Conservation (phyloP, 2,329 filamentous ascomycete species). For the Graphilbum ipis-grandicollis region DNA sequence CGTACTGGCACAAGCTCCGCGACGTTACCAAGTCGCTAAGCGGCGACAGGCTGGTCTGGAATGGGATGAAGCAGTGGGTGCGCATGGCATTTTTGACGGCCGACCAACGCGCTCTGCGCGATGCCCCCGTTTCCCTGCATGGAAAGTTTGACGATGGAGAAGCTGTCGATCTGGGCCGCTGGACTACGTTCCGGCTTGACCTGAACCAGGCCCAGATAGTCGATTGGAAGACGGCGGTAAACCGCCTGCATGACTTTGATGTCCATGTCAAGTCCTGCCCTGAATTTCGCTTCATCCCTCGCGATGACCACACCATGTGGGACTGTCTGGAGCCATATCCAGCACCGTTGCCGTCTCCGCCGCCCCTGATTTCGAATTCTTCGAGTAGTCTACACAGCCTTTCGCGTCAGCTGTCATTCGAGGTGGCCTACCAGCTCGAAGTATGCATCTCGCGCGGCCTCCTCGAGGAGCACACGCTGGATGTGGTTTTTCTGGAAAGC, state of each 20-base stretch:
- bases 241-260: slow-evolving; percentile 55
- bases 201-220: slow-evolving; percentile 12
- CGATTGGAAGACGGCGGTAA: slow-evolving; percentile 24
- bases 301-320: slow-evolving; percentile 10
- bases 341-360: not conserved
- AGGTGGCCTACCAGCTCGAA: slow-evolving; percentile 78
- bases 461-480: slow-evolving; percentile 61
- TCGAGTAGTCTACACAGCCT: slow-evolving; percentile 6
- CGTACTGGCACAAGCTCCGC: slow-evolving; percentile 24
- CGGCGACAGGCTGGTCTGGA: slow-evolving; percentile 19
- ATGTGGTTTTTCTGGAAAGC: slow-evolving; percentile 44
- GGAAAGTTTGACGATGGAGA: slow-evolving; percentile 14
- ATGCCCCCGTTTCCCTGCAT: slow-evolving; percentile 20
- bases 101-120: slow-evolving; percentile 14
- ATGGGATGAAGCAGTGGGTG: slow-evolving; percentile 25
- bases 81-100: slow-evolving; percentile 28
- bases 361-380: not conserved
- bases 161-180: slow-evolving; percentile 35
- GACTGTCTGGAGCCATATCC: slow-evolving; percentile 3
- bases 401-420: slow-evolving; percentile 36
- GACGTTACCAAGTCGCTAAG: slow-evolving; percentile 17
- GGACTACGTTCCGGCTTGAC: slow-evolving; percentile 35
- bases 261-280: slow-evolving; percentile 19
- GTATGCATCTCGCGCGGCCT: slow-evolving; percentile 72
- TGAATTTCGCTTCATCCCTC: slow-evolving; percentile 5